Base-by-base conservation (phyloP, 2,329 filamentous ascomycete species). In the Calonectria pteridis region DNA sequence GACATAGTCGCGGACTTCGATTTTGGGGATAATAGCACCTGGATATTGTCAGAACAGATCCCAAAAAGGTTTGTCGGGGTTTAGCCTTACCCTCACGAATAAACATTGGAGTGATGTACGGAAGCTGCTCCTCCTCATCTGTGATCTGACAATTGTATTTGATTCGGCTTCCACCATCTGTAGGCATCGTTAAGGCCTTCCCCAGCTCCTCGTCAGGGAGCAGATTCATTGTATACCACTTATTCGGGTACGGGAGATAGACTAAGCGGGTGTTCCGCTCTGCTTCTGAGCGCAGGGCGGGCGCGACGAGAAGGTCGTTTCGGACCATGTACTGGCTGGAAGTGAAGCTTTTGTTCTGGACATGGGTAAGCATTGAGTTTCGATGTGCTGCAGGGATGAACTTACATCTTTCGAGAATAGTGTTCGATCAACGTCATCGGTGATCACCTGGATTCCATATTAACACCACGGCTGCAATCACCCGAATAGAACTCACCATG, bases 1-100 rank as follows among this genome's bases (percentile, higher is more conserved):
- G 18, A 70, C 28, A 10, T 26, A 70, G n/a, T 70, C 43, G 16
- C 68, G 58, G 35, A 55, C 46, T 11, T 33, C 33, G 13, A 70
- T 64, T 49, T 70, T 62, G 16, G 68, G 68, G 6, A 70, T 55
- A 23, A 70, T 65, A 20, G 46, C 68, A 29, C 68, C 67, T 70
- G 23, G 1, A 11, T 4, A 4, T 18, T 14, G 20, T 70, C 13
- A 70, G 46, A 33, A 33, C 5, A 35, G 18, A 4, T 11, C 20
- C 10, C 51, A 10, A 1, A 2, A 2, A 18, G 6, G 3, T 13
- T 2, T 49, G 26, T n/a, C 9, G 10, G 1, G 7, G 18, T 9
- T 4, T 14, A 3, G 14, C 6, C 58, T 29, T 55, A 65, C 67
- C 68, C 10, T 50, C 68, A 11, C 68, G 68, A 43, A 70, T 70